Evolutionary conservation across 176 grass and related monocot genomes (phyloP).

Genomic region (Coix lacrymajobi): DNA sequence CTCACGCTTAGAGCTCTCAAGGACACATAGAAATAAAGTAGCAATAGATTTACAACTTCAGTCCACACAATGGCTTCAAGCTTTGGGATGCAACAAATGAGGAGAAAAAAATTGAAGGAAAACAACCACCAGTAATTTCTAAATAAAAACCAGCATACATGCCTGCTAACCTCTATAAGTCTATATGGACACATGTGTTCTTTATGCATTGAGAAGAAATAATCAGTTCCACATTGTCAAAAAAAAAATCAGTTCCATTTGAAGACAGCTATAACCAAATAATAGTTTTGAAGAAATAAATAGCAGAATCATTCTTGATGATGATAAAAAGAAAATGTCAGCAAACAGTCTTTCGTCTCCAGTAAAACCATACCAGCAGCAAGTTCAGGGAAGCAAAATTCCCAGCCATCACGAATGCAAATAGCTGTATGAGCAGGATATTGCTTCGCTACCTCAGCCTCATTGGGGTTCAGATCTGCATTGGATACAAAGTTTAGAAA

Average conservation of each 20-base stretch:
- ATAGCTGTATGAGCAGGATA: slow-evolving; percentile 94
- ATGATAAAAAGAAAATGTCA: slow-evolving; percentile 1
- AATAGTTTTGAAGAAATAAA: slow-evolving; percentile 7
- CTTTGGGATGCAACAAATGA: background rate
- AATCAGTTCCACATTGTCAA: background rate
- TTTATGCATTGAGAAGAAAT: background rate
- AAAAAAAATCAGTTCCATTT: too few species aligned
- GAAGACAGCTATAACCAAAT: slow-evolving; percentile 5
- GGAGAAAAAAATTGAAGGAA: slow-evolving; percentile 21
- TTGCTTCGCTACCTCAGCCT: slow-evolving; percentile 58
- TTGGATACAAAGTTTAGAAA: slow-evolving; percentile 13
- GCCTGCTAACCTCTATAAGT: background rate
- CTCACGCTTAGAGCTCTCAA: slow-evolving; percentile 6
- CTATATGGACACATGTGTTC: background rate
- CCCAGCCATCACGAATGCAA: slow-evolving; percentile 94
- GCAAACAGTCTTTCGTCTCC: slow-evolving; percentile 6
- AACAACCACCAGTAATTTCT: background rate
- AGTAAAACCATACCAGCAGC: slow-evolving; percentile 64
- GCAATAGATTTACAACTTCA: slow-evolving; percentile 20
- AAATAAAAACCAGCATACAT: background rate
- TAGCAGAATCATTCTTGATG: slow-evolving; percentile 1
- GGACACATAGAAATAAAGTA: slow-evolving; percentile 6
- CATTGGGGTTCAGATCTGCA: slow-evolving; percentile 73
- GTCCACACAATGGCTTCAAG: slow-evolving; percentile 11
- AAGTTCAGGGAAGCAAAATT: slow-evolving; percentile 64